Evolutionary conservation across 805 yeast species (phyloP).

Genomic region (Candida broadrunensis): DNA sequence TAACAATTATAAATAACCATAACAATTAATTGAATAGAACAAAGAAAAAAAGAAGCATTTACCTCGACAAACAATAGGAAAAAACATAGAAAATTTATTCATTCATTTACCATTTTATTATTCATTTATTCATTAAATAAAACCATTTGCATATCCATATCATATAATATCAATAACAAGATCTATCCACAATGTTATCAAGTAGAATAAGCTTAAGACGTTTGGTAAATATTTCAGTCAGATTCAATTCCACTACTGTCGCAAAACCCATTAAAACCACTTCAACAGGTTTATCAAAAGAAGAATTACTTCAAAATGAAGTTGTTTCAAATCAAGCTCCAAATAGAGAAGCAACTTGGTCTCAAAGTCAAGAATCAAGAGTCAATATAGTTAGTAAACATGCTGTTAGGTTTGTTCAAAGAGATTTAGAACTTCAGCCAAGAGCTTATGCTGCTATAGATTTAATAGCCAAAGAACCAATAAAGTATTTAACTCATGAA

Average conservation of each 20-base stretch:
- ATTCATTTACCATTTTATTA: too few species aligned
- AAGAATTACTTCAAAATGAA: constrained; percentile 18
- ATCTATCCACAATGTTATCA: too few species aligned
- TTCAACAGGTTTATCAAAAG: constrained; percentile 21
- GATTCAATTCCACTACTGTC: constrained; percentile 6
- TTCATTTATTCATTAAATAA: too few species aligned
- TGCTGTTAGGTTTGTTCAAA: constrained; percentile 66
- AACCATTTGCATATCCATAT: too few species aligned
- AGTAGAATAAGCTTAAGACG: not conserved
- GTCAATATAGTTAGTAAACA: constrained; percentile 49
- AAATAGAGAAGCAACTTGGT: constrained; percentile 69
- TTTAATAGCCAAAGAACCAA: constrained; percentile 70
- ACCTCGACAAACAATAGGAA: too few species aligned
- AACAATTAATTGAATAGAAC: too few species aligned
- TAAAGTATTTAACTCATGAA: constrained; percentile 51
- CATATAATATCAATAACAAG: too few species aligned
- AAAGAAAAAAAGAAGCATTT: too few species aligned
- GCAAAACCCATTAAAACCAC: constrained; percentile 6
- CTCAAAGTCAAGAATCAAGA: constrained; percentile 62
- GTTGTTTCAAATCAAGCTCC: constrained; percentile 66
- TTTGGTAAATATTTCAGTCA: not conserved
- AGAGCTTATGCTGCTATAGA: constrained; percentile 83
- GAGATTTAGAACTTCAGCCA: constrained; percentile 67
- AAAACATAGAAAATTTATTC: too few species aligned
- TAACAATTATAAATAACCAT: too few species aligned